phyloP scores from a whole-genome alignment of 148 eudicot species.

The Rhododendron henanense region DNA sequence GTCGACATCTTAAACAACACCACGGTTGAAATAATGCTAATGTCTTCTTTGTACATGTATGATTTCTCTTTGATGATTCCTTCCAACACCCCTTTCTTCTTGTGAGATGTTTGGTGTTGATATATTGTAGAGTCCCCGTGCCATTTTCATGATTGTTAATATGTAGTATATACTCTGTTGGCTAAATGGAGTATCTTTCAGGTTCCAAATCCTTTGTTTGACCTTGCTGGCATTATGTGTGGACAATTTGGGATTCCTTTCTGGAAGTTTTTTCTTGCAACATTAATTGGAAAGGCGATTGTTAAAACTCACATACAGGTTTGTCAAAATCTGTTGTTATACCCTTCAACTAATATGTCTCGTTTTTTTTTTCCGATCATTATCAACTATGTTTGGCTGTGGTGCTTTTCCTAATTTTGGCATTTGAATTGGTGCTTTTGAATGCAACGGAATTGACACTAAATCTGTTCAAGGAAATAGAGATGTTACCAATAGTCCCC shows the following conservation, averaged over 20 bases:
- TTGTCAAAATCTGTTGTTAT: not conserved
- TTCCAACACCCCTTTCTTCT: not conserved
- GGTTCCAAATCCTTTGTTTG: conserved; percentile 99
- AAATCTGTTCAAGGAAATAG: not conserved
- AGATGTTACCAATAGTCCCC: not conserved
- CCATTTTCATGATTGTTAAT: not conserved
- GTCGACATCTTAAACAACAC: not conserved
- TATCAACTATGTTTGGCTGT: not conserved
- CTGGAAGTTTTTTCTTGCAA: conserved; percentile 93
- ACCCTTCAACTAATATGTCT: not conserved
- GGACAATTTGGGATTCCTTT: conserved; percentile 97
- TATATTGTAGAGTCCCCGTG: not conserved
- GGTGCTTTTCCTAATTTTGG: not conserved
- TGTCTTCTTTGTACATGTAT: not conserved
- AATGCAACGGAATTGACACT: not conserved
- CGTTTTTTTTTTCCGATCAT: not conserved
- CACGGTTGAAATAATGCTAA: not conserved
- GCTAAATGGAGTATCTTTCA: conserved; percentile 24
- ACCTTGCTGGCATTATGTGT: conserved; percentile 98
- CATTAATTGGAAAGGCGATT: conserved; percentile 83
- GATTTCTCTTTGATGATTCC: not conserved
- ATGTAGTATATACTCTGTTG: conserved; percentile 2
- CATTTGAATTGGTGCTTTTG: not conserved
- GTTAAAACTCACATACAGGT: conserved; percentile 98
- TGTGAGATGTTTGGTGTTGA: not conserved